A percentile compares a stretch with the other conserved stretches of the same genome.
Evolutionary conservation across 228 moss, liverwort and hornwort genomes (phyloP).

Genomic region (Sphagnum fallax): DNA sequence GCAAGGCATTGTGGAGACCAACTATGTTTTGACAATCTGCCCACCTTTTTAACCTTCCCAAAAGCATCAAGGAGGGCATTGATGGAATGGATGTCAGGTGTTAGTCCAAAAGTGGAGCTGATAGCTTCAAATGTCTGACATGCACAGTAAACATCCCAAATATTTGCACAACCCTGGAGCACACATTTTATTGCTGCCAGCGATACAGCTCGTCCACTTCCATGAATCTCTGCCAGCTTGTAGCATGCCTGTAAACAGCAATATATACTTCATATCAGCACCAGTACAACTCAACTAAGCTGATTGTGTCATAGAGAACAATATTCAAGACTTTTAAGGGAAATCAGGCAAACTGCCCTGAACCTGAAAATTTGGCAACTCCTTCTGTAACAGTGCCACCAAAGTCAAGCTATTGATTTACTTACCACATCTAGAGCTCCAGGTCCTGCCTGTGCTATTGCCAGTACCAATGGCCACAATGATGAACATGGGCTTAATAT

Average conservation of each 20-base stretch:
- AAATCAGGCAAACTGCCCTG: too few relatives aligned
- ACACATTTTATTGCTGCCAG: constrained; percentile 86
- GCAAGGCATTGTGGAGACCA: neutral
- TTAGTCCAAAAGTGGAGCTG: constrained; percentile 60
- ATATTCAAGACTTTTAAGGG: too few relatives aligned
- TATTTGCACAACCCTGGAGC: constrained; percentile 73
- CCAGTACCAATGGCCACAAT: constrained; percentile 69
- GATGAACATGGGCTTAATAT: constrained; percentile 81
- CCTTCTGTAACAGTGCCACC: too few relatives aligned
- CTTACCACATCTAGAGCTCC: constrained; percentile 79
- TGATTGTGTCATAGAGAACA: too few relatives aligned
- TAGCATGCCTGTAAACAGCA: constrained; percentile 53
- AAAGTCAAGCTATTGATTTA: neutral
- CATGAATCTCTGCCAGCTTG: constrained; percentile 67
- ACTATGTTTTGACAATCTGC: neutral
- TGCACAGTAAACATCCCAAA: constrained; percentile 87
- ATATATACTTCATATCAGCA: neutral
- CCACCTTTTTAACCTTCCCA: constrained; percentile 72
- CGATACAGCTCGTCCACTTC: constrained; percentile 45
- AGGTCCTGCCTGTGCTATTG: constrained; percentile 57
- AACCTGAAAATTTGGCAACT: too few relatives aligned
- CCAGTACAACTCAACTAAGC: too few relatives aligned
- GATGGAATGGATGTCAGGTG: constrained; percentile 85
- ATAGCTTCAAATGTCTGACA: constrained; percentile 94
- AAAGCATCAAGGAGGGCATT: constrained; percentile 74